Percentiles rank a stretch among this genome's conserved stretches.
These are phyloP conservation scores for Barnettozyma sp. DNA, from an alignment of 805 yeast species.

Conservation along the genomic window DNA sequence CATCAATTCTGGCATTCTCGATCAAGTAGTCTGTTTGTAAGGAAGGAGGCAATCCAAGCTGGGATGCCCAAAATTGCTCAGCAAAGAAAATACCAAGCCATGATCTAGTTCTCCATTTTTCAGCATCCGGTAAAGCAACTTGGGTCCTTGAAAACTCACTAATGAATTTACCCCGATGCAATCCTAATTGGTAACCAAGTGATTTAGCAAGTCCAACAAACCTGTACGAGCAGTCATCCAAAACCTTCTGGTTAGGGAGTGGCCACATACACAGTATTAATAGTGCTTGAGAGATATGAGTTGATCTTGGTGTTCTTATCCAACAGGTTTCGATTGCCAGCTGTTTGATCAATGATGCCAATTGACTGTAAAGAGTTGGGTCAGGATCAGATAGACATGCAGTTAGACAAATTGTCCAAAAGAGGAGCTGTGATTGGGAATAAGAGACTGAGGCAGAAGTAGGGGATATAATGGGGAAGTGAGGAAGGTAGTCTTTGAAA, in stretches of 20 bases:
- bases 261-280: conserved; percentile 89
- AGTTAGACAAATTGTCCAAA: conserved; percentile 87
- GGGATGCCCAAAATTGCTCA: conserved; percentile 88
- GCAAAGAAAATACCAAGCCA: conserved; percentile 86
- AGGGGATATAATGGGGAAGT: conserved; percentile 71
- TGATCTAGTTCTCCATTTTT: conserved; percentile 87
- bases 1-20: conserved; percentile 69
- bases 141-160: conserved; percentile 88
- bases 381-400: conserved; percentile 85
- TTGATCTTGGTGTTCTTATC: conserved; percentile 87
- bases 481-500: conserved; percentile 60
- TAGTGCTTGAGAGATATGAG: conserved; percentile 88
- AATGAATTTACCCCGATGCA: conserved; percentile 88
- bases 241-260: conserved; percentile 81
- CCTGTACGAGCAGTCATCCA: conserved; percentile 87
- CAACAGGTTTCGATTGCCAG: conserved; percentile 89
- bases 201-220: conserved; percentile 84
- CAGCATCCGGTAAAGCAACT: conserved; percentile 82
- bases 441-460: conserved; percentile 68
- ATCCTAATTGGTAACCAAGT: conserved; percentile 76
- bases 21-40: conserved; percentile 76
- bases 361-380: conserved; percentile 68
- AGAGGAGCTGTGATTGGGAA: conserved; percentile 74
- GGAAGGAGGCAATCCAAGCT: conserved; percentile 81
- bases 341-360: conserved; percentile 75